A percentile compares a stretch with the other conserved stretches of the same genome.
Evolutionary conservation across 257 asterid genomes (phyloP).

Genomic region (Cinchona pubescens): DNA sequence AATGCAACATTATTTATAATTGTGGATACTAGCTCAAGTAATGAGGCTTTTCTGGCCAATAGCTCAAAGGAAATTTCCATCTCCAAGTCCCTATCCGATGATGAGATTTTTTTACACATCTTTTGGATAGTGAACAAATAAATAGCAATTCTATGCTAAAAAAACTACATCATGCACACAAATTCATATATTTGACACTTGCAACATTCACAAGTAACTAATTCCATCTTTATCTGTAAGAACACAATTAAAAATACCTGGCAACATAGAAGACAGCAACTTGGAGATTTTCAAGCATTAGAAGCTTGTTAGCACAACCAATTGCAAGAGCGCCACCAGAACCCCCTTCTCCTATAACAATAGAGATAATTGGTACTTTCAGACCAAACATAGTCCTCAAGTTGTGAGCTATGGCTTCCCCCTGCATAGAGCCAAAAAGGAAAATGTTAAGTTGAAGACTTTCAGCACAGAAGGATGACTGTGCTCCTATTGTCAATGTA

Average conservation of each 20-base stretch:
- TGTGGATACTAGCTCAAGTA: not conserved
- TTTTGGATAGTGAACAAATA: not conserved
- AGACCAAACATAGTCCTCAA: conserved; percentile 97
- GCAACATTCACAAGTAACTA: not conserved
- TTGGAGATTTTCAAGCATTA: conserved; percentile 99
- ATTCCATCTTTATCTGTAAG: not conserved
- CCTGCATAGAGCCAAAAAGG: conserved; percentile 45
- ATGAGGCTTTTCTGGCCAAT: not conserved
- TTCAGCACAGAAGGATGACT: conserved; percentile 11
- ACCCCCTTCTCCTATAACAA: conserved; percentile 98
- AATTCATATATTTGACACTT: not conserved
- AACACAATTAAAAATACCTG: conserved; percentile 44
- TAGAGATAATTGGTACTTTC: conserved; percentile 85
- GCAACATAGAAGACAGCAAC: conserved; percentile 97
- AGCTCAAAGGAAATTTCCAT: not conserved
- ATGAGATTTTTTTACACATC: not conserved
- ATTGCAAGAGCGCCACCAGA: conserved; percentile 99
- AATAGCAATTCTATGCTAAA: not conserved
- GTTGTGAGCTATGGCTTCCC: conserved; percentile 96
- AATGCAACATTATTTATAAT: not conserved
- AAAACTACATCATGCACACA: not conserved
- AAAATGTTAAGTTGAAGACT: conserved; percentile 15
- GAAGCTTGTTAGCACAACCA: conserved; percentile 89
- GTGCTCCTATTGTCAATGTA: conserved; percentile 12
- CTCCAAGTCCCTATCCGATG: not conserved